Evolutionary conservation across 2,329 filamentous ascomycete species (phyloP), one percentile per base, ranked within the genome.

Genomic region (Neofusicoccum kwambonambiense): DNA sequence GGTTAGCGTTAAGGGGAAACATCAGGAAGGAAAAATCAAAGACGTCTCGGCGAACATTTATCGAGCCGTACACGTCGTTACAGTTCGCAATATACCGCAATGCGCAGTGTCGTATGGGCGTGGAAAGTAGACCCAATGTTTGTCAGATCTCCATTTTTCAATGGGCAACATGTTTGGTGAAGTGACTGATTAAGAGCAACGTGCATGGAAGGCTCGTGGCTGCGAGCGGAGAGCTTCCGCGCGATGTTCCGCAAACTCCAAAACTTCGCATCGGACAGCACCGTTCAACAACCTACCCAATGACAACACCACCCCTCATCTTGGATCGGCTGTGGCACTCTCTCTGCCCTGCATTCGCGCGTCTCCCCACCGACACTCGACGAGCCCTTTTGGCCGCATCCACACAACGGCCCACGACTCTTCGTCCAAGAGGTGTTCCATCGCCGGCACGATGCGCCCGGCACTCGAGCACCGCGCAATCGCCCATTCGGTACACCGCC

Each of bases 221-320:
- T 57, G 54, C 39, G 54, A 12, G 54, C 54, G 54, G 54, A 57
- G 19, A 44, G 39, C 54, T 57, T 57, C 54, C 57, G 57, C 57
- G 42, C 42, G 3, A 34, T 19, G 42, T 39, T 61, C 57, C 57
- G 57, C 44, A 49, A 61, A 35, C 57, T 37, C 57, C 12, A 61
- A 31, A 22, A 61, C 45, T 61, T 49, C 57, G 31, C 17, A 17
- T 35, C 56, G 22, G 44, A 45, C 56, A 50, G 27, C 42, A 39
- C 34, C 56, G 7, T 4, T 15, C 42, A 39, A 49, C 57, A 13
- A 27, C 42, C n/a, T 35, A 2, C 31, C 42, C 57, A 61, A 61
- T 61, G 57, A 39, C 44, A 35, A 50, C 57, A 27, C 57, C 57
- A 39, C 42, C 44, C 5, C 13, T 50, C 12, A 50, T 50, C 27